These are phyloP conservation scores for Cladophialophora exuberans DNA, from an alignment of 2,329 filamentous ascomycete genomes.

Conservation along the genomic window DNA sequence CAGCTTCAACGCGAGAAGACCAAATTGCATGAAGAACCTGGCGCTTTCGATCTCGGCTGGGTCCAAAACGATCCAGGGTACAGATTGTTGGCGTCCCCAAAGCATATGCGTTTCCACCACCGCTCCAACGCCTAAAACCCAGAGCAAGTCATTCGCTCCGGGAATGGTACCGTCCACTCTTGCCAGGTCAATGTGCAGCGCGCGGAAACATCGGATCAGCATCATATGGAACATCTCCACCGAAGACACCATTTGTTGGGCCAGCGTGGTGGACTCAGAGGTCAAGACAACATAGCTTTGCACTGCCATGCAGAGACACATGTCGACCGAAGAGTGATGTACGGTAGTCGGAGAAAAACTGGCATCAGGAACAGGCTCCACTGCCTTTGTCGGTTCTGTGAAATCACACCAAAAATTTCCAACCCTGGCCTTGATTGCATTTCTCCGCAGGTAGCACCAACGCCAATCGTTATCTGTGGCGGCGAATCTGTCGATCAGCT, in stretches of 20 bases:
- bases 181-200: slow-evolving; percentile 13
- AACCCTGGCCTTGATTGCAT: slow-evolving; percentile 6
- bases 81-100: too few species aligned
- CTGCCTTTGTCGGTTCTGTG: slow-evolving; percentile 5
- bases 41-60: background rate
- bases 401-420: slow-evolving; percentile 7
- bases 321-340: slow-evolving; percentile 3
- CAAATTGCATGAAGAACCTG: background rate
- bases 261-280: background rate
- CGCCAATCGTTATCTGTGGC: background rate
- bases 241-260: slow-evolving; percentile 1
- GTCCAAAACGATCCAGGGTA: too few species aligned
- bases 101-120: too few species aligned
- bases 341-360: slow-evolving; percentile 1
- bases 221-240: slow-evolving; percentile 12
- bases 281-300: background rate
- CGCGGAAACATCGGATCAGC: slow-evolving; percentile 8
- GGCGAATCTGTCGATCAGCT: background rate
- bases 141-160: slow-evolving; percentile 5
- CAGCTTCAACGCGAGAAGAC: background rate
- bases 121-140: slow-evolving; percentile 7
- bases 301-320: slow-evolving; percentile 14
- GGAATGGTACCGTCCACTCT: background rate
- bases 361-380: background rate
- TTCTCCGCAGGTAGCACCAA: slow-evolving; percentile 4